Percentiles rank a stretch among this genome's conserved stretches.
Evolutionary conservation across 352 stramenopile genomes (phyloP).

Genomic region (Aphanomyces invadans): DNA sequence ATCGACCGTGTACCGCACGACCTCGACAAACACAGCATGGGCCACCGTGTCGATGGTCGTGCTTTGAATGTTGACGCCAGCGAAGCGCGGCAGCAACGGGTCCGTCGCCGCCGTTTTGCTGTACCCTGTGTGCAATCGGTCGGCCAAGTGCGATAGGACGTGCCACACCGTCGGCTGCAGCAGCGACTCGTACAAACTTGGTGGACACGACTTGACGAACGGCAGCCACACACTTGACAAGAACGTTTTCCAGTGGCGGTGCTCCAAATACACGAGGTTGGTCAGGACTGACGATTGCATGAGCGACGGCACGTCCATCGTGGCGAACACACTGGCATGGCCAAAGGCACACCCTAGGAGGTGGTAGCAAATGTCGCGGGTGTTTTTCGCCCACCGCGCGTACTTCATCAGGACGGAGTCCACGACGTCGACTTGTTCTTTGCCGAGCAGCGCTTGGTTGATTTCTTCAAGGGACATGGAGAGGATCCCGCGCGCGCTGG

Average conservation of each 20-base stretch:
- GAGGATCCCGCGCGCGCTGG: conserved; percentile 54
- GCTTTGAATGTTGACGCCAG: conserved; percentile 20
- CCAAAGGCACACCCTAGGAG: conserved; percentile 53
- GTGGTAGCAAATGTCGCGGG: conserved; percentile 71
- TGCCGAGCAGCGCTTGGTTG: conserved; percentile 61
- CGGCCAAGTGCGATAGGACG: conserved; percentile 47
- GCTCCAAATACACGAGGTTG: conserved; percentile 57
- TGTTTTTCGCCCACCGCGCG: conserved; percentile 78
- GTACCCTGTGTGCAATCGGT: conserved; percentile 44
- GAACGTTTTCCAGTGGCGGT: conserved; percentile 58
- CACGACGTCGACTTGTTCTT: conserved; percentile 53
- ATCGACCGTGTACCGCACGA: conserved; percentile 57
- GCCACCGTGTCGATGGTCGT: conserved; percentile 38
- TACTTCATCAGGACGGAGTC: conserved; percentile 37
- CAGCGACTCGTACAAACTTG: conserved; percentile 47
- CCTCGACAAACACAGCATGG: conserved; percentile 51
- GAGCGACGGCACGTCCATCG: conserved; percentile 34
- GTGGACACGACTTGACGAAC: conserved; percentile 60
- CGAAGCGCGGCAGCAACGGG: neutral
- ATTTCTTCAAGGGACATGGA: conserved; percentile 68
- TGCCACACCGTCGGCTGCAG: conserved; percentile 50
- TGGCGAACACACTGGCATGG: conserved; percentile 46
- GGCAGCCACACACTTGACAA: conserved; percentile 64
- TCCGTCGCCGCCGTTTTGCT: conserved; percentile 15
- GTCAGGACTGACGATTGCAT: conserved; percentile 59